phyloP scores from a whole-genome alignment of 768 basidiomycete species.

The Trametes elegans region DNA sequence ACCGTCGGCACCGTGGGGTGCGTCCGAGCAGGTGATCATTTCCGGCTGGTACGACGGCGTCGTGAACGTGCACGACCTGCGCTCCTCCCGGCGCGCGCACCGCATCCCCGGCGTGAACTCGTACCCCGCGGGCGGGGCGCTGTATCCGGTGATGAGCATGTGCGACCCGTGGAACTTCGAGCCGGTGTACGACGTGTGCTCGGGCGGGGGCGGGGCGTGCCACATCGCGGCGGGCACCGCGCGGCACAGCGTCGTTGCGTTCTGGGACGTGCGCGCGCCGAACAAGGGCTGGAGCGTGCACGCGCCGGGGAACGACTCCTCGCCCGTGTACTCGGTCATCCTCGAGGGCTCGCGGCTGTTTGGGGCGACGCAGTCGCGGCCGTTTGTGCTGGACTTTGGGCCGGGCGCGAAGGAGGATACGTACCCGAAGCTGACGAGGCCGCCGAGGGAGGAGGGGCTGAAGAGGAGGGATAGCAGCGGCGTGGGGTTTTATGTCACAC shows the following conservation, averaged over 20 bases:
- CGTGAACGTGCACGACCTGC: conserved; percentile 74
- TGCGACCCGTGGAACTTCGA: conserved; percentile 68
- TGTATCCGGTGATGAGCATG: conserved; percentile 59
- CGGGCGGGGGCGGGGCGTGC: conserved; percentile 65
- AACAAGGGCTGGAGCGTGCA: conserved; percentile 72
- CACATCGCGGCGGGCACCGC: conserved; percentile 77
- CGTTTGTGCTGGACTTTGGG: conserved; percentile 81
- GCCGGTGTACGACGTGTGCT: conserved; percentile 73
- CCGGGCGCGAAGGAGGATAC: conserved; percentile 55
- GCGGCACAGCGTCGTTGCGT: conserved; percentile 71
- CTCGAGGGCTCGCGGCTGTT: conserved; percentile 79
- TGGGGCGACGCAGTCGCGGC: conserved; percentile 72
- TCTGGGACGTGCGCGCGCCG: conserved; percentile 77
- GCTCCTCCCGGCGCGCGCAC: conserved; percentile 36
- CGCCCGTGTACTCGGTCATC: conserved; percentile 72
- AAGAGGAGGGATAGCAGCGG: conserved; percentile 35
- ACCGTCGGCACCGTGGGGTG: conserved; percentile 62
- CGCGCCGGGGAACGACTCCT: conserved; percentile 74
- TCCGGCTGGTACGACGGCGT: conserved; percentile 84
- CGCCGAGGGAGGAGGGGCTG: conserved; percentile 32
- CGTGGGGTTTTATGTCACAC: conserved; percentile 51
- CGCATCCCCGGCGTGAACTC: conserved; percentile 16
- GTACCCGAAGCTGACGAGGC: conserved; percentile 39
- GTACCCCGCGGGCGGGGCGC: conserved; percentile 28
- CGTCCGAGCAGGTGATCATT: conserved; percentile 66